phyloP scores from a whole-genome alignment of 2,329 filamentous ascomycete species.

The Ceratocystiopsis minuta region DNA sequence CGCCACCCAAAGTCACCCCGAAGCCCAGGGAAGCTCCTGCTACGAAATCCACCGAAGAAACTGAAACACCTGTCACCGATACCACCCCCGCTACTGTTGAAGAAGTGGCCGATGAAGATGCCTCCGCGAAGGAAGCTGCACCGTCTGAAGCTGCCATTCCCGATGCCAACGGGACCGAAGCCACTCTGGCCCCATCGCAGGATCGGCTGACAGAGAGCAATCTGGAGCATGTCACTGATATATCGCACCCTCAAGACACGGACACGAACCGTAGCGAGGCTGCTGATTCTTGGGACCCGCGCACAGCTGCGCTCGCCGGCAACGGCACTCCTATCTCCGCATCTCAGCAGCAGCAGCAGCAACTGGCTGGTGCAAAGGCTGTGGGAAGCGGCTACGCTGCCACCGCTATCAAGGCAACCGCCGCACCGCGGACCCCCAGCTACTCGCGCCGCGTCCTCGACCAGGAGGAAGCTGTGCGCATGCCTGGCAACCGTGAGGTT shows the following conservation, averaged over 20 bases:
- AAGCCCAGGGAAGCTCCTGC: conserved; percentile 8
- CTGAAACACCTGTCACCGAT: conserved; percentile 14
- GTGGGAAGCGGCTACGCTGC: conserved; percentile 58
- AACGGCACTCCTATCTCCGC: conserved; percentile 49
- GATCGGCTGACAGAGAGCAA: conserved; percentile 82
- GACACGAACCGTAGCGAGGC: conserved; percentile 78
- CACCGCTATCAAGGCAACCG: conserved; percentile 64
- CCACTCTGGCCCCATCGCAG: conserved; percentile 48
- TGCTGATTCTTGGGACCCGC: conserved; percentile 68
- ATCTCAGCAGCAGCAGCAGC: conserved; percentile 41
- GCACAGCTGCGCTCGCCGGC: conserved; percentile 37
- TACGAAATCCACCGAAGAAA: conserved; percentile 22
- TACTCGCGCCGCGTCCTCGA: conserved; percentile 78
- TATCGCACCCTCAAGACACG: conserved; percentile 57
- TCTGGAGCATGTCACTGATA: conserved; percentile 76
- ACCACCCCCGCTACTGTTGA: conserved; percentile 14
- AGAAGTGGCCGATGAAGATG: conserved; percentile 16
- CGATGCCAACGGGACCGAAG: conserved; percentile 28
- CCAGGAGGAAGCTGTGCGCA: conserved; percentile 93
- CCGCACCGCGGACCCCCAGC: conserved; percentile 51
- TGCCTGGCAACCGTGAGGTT: conserved; percentile 92
- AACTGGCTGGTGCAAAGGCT: conserved; percentile 32
- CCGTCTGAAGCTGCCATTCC: conserved; percentile 17
- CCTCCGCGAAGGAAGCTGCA: conserved; percentile 14
- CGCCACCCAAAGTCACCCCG: conserved; percentile 14